Conservation (phyloP, 495 filamentous ascomycete genomes). For the Pyrenula massariospora region DNA sequence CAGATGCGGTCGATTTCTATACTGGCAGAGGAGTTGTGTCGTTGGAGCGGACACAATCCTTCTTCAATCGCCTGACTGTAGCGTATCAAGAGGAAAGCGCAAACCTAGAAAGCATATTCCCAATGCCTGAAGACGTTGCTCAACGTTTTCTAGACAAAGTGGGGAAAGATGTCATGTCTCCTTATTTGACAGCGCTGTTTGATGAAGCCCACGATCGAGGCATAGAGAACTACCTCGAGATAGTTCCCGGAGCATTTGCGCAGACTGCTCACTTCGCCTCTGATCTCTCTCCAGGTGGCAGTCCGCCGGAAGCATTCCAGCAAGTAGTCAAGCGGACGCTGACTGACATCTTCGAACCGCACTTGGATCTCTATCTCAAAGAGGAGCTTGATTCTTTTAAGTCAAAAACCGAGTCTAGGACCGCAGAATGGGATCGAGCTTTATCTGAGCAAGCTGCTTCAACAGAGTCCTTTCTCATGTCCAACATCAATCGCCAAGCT, state of each 20-base stretch:
- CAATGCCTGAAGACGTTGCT: slow-evolving; percentile 58
- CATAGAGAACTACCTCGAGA: slow-evolving; percentile 71
- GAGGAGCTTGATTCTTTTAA: slow-evolving; percentile 87
- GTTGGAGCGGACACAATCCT: slow-evolving; percentile 64
- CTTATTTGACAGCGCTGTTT: slow-evolving; percentile 77
- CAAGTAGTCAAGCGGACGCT: slow-evolving; percentile 48
- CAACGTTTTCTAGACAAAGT: slow-evolving; percentile 71
- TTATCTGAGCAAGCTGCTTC: slow-evolving; percentile 82
- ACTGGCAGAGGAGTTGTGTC: slow-evolving; percentile 45
- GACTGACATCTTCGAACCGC: slow-evolving; percentile 69
- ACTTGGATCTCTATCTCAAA: slow-evolving; percentile 83
- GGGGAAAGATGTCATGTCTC: slow-evolving; percentile 70
- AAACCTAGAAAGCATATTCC: slow-evolving; percentile 79
- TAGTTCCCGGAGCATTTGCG: slow-evolving; percentile 75
- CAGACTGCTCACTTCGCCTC: slow-evolving; percentile 67
- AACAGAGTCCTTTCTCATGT: slow-evolving; percentile 90
- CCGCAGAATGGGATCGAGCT: slow-evolving; percentile 80
- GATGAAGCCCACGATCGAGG: slow-evolving; percentile 76
- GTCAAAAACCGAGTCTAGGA: slow-evolving; percentile 58
- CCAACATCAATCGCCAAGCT: slow-evolving; percentile 82
- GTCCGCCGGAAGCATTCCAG: slow-evolving; percentile 40
- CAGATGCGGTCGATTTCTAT: slow-evolving; percentile 70
- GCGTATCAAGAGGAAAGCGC: slow-evolving; percentile 77
- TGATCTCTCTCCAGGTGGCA: slow-evolving; percentile 53
- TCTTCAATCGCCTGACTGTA: slow-evolving; percentile 61